phyloP scores from a whole-genome alignment of 1,284 basidiomycete genomes.

The Thecaphora frezii region DNA sequence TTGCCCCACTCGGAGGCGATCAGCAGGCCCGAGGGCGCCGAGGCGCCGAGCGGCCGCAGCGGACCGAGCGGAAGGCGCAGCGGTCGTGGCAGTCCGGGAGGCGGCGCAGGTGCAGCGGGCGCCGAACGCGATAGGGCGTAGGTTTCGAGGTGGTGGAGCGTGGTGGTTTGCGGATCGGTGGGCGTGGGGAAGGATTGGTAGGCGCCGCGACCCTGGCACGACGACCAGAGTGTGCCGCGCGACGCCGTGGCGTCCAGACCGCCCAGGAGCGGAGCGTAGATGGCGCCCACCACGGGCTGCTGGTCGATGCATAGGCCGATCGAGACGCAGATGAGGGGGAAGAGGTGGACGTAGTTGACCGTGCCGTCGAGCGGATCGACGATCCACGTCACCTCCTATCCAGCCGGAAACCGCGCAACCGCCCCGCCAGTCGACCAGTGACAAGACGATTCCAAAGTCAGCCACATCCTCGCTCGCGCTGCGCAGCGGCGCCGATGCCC shows the following conservation, averaged over 20 bases:
- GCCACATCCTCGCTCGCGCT: too few species aligned
- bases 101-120: background rate
- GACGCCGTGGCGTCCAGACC: constrained; percentile 40
- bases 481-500: too few species aligned
- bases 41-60: constrained; percentile 22
- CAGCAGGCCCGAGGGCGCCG: constrained; percentile 49
- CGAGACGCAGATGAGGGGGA: constrained; percentile 13
- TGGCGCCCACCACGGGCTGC: constrained; percentile 44
- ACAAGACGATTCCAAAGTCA: too few species aligned
- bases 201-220: constrained; percentile 35
- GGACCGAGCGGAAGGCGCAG: constrained; percentile 36
- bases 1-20: constrained; percentile 56
- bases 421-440: too few species aligned
- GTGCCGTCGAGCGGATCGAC: constrained; percentile 52
- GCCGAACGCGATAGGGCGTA: background rate
- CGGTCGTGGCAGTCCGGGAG: background rate
- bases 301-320: constrained; percentile 23
- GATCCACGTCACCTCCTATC: constrained; percentile 49
- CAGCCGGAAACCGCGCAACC: too few species aligned
- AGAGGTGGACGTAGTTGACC: constrained; percentile 6
- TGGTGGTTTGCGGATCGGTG: constrained; percentile 7
- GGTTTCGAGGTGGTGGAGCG: background rate
- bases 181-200: constrained; percentile 34
- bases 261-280: constrained; percentile 48
- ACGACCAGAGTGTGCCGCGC: constrained; percentile 43